Evolutionary conservation across 2,329 filamentous ascomycete genomes (phyloP), one percentile per base, ranked within the genome.

Genomic region (Colletotrichum simmondsii): DNA sequence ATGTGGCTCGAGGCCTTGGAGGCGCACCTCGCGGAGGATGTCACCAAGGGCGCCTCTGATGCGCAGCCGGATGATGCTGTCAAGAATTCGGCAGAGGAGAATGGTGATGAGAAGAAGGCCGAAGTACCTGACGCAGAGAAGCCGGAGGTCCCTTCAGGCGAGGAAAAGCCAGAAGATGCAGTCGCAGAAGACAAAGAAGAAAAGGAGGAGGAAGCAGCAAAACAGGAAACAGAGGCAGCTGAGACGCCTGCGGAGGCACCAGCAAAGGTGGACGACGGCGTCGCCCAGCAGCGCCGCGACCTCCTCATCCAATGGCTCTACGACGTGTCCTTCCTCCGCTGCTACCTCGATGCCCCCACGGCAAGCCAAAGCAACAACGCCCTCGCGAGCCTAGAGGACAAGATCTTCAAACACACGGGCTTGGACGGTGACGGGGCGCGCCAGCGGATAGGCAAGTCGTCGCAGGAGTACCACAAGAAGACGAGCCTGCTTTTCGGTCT

Each of bases 401-500:
- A 83, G 6, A 76, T 90, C 1, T 83, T 84, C 46, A 76, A 83
- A 49, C 85, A 82, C 53, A 84, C 85, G 1, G 87, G 85, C 2
- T 77, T 92, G 7, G 87, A 87, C 0, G 60, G 68, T 42, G 79
- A 88, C 4, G 85, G 88, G 32, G 81, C 85, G 12, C 84, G 83
- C 19, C 82, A 87, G 57, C 89, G 89, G 74, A 81, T 97, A 49
- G 82, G 79, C 76, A 93, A 92, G 81, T 85, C 87, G 19, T 90
- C 94, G 6, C 85, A 87, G 58, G 94, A 95, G 64, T 97, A 97
- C 81, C 97, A 94, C 91, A 94, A 93, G 84, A 91, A 93, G 78
- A 97, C 94, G 12, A 92, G 90, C 80, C 82, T 98, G 75, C 82
- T 98, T 30, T 98, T 98, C 83, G 95, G 93, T 2, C 84, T 97